A percentile compares a stretch with the other conserved stretches of the same genome.
Evolutionary conservation across 768 basidiomycete species (phyloP).

Genomic region (Gyrodon lividus): DNA sequence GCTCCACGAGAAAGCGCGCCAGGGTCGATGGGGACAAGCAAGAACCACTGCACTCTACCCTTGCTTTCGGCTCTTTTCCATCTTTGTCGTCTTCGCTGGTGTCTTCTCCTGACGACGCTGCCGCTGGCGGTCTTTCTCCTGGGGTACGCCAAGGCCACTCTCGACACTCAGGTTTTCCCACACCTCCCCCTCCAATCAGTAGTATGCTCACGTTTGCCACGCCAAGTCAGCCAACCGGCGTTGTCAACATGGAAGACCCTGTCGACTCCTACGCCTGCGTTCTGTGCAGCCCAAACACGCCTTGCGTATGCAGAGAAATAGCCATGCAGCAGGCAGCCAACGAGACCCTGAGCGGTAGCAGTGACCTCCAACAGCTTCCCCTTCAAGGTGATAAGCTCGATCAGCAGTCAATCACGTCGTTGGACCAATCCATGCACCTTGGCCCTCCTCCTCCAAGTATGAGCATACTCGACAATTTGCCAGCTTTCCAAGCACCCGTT

Average conservation of each 20-base stretch:
- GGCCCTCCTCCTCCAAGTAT: conserved; percentile 29
- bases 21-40: conserved; percentile 27
- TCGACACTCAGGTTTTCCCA: conserved; percentile 29
- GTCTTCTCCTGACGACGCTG: conserved; percentile 48
- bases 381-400: conserved; percentile 12
- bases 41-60: conserved; percentile 16
- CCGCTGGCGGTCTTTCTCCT: conserved; percentile 33
- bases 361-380: conserved; percentile 11
- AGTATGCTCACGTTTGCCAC: conserved; percentile 39
- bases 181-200: conserved; percentile 28
- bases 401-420: conserved; percentile 14
- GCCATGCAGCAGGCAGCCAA: conserved; percentile 45
- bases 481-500: conserved; percentile 78
- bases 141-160: conserved; percentile 24
- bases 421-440: conserved; percentile 29
- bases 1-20: conserved; percentile 38
- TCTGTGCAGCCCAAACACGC: conserved; percentile 66
- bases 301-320: conserved; percentile 78
- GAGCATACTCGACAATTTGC: conserved; percentile 77
- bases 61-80: conserved; percentile 24
- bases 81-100: conserved; percentile 47
- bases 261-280: conserved; percentile 52
- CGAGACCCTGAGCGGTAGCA: background rate
- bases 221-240: conserved; percentile 26
- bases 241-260: conserved; percentile 34